phyloP scores from a whole-genome alignment of 177 flowering plant species.

The Vitis hybrid region DNA sequence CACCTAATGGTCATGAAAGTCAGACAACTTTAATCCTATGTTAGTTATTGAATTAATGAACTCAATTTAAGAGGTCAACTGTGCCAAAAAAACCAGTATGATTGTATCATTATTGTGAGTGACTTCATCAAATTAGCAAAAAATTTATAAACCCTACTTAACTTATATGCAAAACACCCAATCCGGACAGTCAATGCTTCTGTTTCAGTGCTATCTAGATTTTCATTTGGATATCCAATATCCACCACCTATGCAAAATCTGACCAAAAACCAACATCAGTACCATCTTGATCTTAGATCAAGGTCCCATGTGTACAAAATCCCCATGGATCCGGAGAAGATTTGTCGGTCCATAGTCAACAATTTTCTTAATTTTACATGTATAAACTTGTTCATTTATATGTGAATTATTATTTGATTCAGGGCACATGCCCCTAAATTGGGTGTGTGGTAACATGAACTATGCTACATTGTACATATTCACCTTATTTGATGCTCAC shows the following conservation, averaged over 20 bases:
- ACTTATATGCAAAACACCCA: background rate
- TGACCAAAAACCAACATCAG: background rate
- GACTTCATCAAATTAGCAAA: no score
- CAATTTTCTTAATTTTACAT: background rate
- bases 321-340: constrained; percentile 25
- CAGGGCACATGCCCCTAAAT: background rate
- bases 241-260: background rate
- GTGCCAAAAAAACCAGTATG: no score
- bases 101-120: no score
- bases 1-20: no score
- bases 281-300: background rate
- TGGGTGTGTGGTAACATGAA: background rate
- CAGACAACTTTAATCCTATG: no score
- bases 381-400: background rate
- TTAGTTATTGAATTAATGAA: no score
- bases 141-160: background rate
- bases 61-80: no score
- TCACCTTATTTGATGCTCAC: background rate
- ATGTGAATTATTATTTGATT: background rate
- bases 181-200: background rate
- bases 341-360: constrained; percentile 10
- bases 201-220: background rate
- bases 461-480: background rate
- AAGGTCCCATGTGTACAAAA: constrained; percentile 12
- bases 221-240: background rate